Base-by-base conservation (phyloP, 2,329 filamentous ascomycete species). In the Orbilia blumenaviensis region DNA sequence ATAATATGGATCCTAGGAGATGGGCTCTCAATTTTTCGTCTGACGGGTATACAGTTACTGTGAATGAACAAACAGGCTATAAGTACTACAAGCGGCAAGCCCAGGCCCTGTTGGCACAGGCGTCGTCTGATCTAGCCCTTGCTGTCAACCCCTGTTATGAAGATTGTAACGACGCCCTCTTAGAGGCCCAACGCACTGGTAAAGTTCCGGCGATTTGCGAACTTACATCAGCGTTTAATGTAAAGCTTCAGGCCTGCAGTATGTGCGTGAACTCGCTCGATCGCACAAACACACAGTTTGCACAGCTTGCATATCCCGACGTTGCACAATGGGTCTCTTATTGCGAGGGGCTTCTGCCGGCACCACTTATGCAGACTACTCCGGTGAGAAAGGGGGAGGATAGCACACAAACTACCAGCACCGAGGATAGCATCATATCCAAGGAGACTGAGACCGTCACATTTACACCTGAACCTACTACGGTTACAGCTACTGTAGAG, bases 261-360 rank as follows among this genome's bases (percentile, higher is more conserved):
- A 48, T 23, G 16, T 76, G 72, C 60, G 69, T 76, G 72, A 52
- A 36, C 2, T 60, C 32, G n/a, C 72, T 69, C 14, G 72, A 76
- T 32, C 7, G 14, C 9, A 52, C 64, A 29, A 64, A 60, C 34
- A 76, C 72, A 16, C 72, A 76, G 44, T 76, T 76, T 16, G 56
- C 64, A 25, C 58, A 76, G 23, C 56, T 76, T 6, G 64, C 63
- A 8, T 76, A 76, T 52, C 72, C 72, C 21, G 64, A 76, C 50
- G 64, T 76, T 18, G 72, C 72, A 60, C 72, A 76, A 41, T 76
- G 62, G 34, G 72, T 76, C 9, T 69, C 72, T 56, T 76, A 60
- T 46, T 76, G 72, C 58, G 64, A 58, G 42, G 72, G 72, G 23
- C 72, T 76, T 25, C n/a, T 69, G 16, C 72, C 72, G 29, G 72